Percentiles rank a stretch among this genome's conserved stretches.
Conservation (phyloP, 345 rosid genomes). For the Citrus hindsii region DNA sequence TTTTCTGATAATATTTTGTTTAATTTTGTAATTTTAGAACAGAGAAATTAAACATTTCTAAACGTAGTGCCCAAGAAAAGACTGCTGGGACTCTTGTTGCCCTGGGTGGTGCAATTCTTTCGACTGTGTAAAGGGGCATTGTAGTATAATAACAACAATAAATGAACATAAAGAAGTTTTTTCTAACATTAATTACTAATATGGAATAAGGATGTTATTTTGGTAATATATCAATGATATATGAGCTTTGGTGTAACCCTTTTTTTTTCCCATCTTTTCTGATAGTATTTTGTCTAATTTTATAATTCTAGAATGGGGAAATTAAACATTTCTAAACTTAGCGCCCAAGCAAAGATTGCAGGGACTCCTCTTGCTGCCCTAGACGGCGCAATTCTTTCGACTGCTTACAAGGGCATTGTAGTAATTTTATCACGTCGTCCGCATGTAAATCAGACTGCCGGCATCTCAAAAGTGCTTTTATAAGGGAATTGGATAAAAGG, state of each 20-base stretch:
- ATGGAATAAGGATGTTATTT: too few relatives aligned
- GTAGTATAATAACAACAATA: background rate
- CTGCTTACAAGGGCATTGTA: background rate
- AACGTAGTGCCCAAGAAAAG: background rate
- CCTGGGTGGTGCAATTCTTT: background rate
- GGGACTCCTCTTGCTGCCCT: background rate
- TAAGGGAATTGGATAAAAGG: background rate
- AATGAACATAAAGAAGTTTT: too few relatives aligned
- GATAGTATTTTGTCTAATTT: background rate
- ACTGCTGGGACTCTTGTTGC: background rate
- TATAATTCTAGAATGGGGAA: background rate
- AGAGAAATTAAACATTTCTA: background rate
- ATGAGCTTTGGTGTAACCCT: too few relatives aligned
- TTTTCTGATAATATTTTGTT: too few relatives aligned
- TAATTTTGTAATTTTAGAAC: background rate
- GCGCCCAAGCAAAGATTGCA: background rate
- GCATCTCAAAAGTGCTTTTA: background rate
- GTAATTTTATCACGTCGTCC: background rate
- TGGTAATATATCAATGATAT: too few relatives aligned
- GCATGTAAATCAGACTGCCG: background rate
- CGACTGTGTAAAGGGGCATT: background rate
- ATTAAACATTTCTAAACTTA: background rate
- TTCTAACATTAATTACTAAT: too few relatives aligned
- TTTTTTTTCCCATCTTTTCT: rapidly evolving
- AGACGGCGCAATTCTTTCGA: background rate